Percentiles rank a stretch among this genome's conserved stretches.
Evolutionary conservation across 331 rosid species (phyloP).

Genomic region (Quercus tomentella): DNA sequence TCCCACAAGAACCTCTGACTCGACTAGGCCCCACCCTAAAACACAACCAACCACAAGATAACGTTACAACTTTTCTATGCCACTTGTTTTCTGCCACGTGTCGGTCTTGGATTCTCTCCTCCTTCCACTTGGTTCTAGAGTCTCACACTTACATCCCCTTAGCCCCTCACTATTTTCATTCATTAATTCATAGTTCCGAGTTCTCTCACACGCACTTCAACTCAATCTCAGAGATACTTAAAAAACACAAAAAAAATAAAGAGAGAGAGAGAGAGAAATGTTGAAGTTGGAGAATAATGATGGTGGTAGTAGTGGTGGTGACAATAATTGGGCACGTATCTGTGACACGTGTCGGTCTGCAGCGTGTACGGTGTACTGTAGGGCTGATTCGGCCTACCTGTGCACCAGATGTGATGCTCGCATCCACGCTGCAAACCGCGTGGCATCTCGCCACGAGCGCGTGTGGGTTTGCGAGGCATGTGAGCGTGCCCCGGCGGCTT

Average conservation of each 20-base stretch:
- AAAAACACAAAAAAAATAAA: background rate
- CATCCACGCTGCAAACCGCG: conserved; percentile 45
- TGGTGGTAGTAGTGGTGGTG: background rate
- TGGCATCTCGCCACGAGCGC: conserved; percentile 69
- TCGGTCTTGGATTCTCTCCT: conserved; percentile 37
- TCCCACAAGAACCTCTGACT: conserved; percentile 21
- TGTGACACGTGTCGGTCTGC: conserved; percentile 72
- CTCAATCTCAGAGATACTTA: too few species aligned
- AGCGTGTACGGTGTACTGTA: conserved; percentile 55
- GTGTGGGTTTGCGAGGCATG: conserved; percentile 88
- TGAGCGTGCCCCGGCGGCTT: conserved; percentile 79
- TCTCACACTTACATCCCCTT: too few species aligned
- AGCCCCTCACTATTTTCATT: too few species aligned
- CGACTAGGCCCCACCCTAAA: conserved; percentile 14
- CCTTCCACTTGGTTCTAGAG: background rate
- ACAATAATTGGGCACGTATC: conserved; percentile 40
- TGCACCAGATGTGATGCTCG: conserved; percentile 60
- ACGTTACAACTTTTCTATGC: conserved; percentile 30
- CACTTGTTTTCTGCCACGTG: conserved; percentile 60
- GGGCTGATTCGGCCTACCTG: conserved; percentile 55
- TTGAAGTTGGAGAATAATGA: conserved; percentile 31
- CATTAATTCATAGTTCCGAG: too few species aligned
- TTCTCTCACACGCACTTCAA: background rate
- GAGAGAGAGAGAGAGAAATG: conserved; percentile 17
- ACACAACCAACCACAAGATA: conserved; percentile 57